A percentile compares a stretch with the other conserved stretches of the same genome.
Evolutionary conservation across 2,329 filamentous ascomycete genomes (phyloP).

Genomic region (Neofusicoccum laricinum): DNA sequence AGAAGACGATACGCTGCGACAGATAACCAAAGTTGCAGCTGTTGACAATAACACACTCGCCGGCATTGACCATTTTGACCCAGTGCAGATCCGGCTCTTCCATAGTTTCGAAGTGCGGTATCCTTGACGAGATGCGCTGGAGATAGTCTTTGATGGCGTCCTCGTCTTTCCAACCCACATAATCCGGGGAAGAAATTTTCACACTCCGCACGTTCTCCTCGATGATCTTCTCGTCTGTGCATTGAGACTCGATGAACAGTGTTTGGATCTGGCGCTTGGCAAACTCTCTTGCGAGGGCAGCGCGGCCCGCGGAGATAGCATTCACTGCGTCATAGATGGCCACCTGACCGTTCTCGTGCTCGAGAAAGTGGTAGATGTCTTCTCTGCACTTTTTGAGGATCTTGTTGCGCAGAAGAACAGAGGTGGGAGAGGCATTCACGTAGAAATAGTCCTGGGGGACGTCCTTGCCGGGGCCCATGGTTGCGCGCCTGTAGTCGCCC

Average conservation of each 20-base stretch:
- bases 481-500: constrained; percentile 91
- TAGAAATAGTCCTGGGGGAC: constrained; percentile 98
- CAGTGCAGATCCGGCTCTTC: constrained; percentile 90
- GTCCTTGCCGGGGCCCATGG: constrained; percentile 75
- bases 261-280: constrained; percentile 97
- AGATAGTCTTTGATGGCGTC: constrained; percentile 93
- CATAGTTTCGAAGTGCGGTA: constrained; percentile 97
- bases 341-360: constrained; percentile 96
- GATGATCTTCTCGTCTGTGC: constrained; percentile 88
- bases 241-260: constrained; percentile 93
- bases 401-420: constrained; percentile 92
- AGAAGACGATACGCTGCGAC: constrained; percentile 96
- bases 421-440: constrained; percentile 86
- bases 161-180: constrained; percentile 85
- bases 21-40: constrained; percentile 96
- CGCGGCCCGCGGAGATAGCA: constrained; percentile 75
- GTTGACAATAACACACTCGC: constrained; percentile 89
- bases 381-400: constrained; percentile 96
- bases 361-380: constrained; percentile 94
- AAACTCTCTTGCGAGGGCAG: constrained; percentile 89
- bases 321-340: constrained; percentile 99
- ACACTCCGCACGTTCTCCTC: constrained; percentile 96
- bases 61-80: constrained; percentile 99
- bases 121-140: constrained; percentile 82
- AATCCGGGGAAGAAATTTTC: constrained; percentile 98